Conservation (phyloP, 2,329 filamentous ascomycete genomes). For the Colletotrichum echinochloae region DNA sequence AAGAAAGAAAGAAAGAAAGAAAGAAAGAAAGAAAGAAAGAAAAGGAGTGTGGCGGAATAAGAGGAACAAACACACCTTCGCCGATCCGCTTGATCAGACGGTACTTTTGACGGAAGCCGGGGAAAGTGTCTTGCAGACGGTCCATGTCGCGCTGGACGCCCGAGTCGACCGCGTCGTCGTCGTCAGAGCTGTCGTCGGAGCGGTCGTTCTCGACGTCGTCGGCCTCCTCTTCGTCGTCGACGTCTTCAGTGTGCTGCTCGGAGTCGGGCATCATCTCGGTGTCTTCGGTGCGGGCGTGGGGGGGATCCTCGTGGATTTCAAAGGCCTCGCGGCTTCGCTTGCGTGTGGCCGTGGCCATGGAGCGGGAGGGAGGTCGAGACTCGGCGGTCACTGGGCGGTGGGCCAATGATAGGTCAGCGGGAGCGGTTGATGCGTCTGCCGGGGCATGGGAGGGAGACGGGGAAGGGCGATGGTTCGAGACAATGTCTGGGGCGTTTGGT, state of each 20-base stretch:
- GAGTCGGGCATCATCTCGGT: slow-evolving; percentile 63
- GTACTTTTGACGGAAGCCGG: slow-evolving; percentile 85
- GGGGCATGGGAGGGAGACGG: slow-evolving; percentile 37
- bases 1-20: no score
- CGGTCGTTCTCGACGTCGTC: slow-evolving; percentile 56
- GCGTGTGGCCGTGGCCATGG: slow-evolving; percentile 37
- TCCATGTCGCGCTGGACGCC: slow-evolving; percentile 87
- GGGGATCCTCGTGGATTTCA: slow-evolving; percentile 62
- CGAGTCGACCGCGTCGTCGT: slow-evolving; percentile 73
- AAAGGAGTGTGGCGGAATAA: slow-evolving; percentile 11
- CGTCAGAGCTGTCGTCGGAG: slow-evolving; percentile 63
- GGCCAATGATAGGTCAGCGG: slow-evolving; percentile 29
- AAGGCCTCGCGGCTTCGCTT: slow-evolving; percentile 54
- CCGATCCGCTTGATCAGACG: slow-evolving; percentile 96
- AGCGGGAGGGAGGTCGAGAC: slow-evolving; percentile 1
- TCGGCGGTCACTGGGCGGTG: slow-evolving; percentile 35
- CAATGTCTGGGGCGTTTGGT: slow-evolving; percentile 9
- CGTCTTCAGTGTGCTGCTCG: slow-evolving; percentile 51
- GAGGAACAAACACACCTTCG: slow-evolving; percentile 74
- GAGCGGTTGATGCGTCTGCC: slow-evolving; percentile 4
- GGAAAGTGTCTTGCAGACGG: slow-evolving; percentile 84
- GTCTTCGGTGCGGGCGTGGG: slow-evolving; percentile 57
- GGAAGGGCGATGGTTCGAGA: slow-evolving; percentile 12
- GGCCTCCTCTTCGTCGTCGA: slow-evolving; percentile 55
- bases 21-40: no score